Conservation (phyloP, 148 eudicot species). For the Pharnaceum exiguum region DNA sequence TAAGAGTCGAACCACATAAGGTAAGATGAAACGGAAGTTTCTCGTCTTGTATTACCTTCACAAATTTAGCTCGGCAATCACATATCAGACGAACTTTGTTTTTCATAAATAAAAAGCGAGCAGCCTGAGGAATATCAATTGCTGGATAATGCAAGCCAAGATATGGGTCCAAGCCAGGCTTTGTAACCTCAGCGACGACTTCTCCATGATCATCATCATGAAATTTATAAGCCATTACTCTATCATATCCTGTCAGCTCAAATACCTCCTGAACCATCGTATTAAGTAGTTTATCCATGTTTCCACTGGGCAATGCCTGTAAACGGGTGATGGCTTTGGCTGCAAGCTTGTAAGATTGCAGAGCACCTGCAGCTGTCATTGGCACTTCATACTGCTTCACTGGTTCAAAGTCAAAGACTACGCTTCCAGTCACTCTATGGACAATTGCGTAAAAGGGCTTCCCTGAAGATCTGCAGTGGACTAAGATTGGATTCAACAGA, state of each 20-base stretch:
- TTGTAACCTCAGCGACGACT: constrained; percentile 70
- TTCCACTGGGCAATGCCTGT: constrained; percentile 82
- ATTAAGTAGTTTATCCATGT: constrained; percentile 66
- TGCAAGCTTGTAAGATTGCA: constrained; percentile 93
- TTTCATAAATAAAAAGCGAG: constrained; percentile 84
- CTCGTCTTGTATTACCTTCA: constrained; percentile 72
- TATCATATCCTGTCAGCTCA: constrained; percentile 87
- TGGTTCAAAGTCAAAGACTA: constrained; percentile 88
- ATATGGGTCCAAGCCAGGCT: constrained; percentile 82
- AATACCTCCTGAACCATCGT: constrained; percentile 91
- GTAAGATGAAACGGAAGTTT: constrained; percentile 63
- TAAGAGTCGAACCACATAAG: constrained; percentile 83
- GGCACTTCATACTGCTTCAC: constrained; percentile 89
- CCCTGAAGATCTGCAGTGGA: constrained; percentile 88
- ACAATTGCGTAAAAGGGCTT: constrained; percentile 89
- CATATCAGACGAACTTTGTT: constrained; percentile 90
- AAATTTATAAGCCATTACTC: constrained; percentile 91
- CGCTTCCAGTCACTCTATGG: constrained; percentile 80
- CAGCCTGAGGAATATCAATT: constrained; percentile 94
- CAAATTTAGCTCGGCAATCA: constrained; percentile 70
- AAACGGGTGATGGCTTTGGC: constrained; percentile 77
- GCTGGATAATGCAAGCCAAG: constrained; percentile 94
- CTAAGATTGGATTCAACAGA: constrained; percentile 77
- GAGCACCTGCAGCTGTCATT: constrained; percentile 90
- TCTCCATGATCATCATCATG: constrained; percentile 99